Conservation (phyloP, 495 filamentous ascomycete genomes). For the Trichoderma asperelloides region DNA sequence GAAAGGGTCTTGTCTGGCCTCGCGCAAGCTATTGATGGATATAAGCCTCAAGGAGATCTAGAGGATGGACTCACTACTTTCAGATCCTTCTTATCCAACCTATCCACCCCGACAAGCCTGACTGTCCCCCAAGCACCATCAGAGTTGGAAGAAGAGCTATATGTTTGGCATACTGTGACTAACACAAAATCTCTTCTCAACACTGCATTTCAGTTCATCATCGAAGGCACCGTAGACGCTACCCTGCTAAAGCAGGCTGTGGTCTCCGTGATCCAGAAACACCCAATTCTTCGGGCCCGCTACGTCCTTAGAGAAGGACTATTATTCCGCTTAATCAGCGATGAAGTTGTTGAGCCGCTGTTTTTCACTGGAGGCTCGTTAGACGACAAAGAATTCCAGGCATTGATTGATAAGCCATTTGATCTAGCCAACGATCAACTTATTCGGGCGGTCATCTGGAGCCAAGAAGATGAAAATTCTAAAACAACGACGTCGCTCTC, state of each 20-base stretch:
- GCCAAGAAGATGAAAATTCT: background rate
- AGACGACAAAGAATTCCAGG: background rate
- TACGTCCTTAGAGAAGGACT: background rate
- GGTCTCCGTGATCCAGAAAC: background rate
- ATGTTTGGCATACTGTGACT: constrained; percentile 2
- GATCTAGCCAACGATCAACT: background rate
- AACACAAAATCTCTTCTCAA: constrained; percentile 12
- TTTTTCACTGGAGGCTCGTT: background rate
- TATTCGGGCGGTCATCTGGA: background rate
- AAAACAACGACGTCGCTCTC: background rate
- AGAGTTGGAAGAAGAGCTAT: constrained; percentile 12
- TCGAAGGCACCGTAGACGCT: constrained; percentile 9
- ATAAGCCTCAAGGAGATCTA: background rate
- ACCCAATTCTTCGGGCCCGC: constrained; percentile 10
- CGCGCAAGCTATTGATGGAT: constrained; percentile 10
- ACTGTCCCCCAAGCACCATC: constrained; percentile 1
- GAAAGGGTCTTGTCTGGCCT: constrained; percentile 9
- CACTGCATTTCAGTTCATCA: constrained; percentile 7
- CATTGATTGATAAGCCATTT: background rate
- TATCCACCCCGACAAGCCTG: background rate
- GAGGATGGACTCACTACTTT: background rate
- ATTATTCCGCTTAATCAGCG: background rate
- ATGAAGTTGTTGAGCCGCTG: background rate
- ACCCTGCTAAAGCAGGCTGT: background rate
- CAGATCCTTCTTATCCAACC: constrained; percentile 3